Conservation (phyloP, 164 flowering plant species). For the Akebia trifoliata region DNA sequence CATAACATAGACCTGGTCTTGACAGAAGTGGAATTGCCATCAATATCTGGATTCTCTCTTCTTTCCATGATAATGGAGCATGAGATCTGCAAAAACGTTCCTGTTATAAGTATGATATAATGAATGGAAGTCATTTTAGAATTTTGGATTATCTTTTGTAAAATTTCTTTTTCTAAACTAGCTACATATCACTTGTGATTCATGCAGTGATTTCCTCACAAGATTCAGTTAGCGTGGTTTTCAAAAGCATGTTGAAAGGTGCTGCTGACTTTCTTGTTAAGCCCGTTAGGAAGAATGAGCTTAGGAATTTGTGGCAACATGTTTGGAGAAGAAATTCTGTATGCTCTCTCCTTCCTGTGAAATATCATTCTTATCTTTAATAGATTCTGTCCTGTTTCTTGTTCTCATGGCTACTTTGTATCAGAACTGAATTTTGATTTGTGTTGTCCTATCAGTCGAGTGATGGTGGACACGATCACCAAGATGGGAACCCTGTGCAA, state of each 20-base stretch:
- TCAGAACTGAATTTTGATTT: too few relatives aligned
- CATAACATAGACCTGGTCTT: slow-evolving; percentile 65
- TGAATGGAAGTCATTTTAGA: too few relatives aligned
- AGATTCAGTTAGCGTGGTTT: slow-evolving; percentile 75
- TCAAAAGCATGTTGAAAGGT: slow-evolving; percentile 89
- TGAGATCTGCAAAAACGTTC: slow-evolving; percentile 78
- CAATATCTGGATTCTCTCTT: slow-evolving; percentile 79
- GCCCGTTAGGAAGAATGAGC: slow-evolving; percentile 88
- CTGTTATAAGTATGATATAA: slow-evolving; percentile 85
- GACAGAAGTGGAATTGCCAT: slow-evolving; percentile 90
- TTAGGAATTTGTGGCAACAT: slow-evolving; percentile 96
- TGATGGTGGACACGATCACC: slow-evolving; percentile 15
- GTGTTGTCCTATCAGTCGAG: slow-evolving; percentile 24
- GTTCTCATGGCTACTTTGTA: not conserved
- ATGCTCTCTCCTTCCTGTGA: slow-evolving; percentile 21
- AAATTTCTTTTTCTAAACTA: too few relatives aligned
- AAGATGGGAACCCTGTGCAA: slow-evolving; percentile 38
- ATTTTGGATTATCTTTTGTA: too few relatives aligned
- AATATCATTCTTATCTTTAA: not conserved
- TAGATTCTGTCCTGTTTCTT: not conserved
- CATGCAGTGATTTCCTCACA: slow-evolving; percentile 96
- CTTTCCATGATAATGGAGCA: slow-evolving; percentile 80
- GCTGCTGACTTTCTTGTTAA: slow-evolving; percentile 95
- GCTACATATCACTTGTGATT: too few relatives aligned
- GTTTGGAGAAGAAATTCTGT: slow-evolving; percentile 92